Evolutionary conservation across 495 filamentous ascomycete genomes (phyloP).

Genomic region (Aspergillus asperescens): DNA sequence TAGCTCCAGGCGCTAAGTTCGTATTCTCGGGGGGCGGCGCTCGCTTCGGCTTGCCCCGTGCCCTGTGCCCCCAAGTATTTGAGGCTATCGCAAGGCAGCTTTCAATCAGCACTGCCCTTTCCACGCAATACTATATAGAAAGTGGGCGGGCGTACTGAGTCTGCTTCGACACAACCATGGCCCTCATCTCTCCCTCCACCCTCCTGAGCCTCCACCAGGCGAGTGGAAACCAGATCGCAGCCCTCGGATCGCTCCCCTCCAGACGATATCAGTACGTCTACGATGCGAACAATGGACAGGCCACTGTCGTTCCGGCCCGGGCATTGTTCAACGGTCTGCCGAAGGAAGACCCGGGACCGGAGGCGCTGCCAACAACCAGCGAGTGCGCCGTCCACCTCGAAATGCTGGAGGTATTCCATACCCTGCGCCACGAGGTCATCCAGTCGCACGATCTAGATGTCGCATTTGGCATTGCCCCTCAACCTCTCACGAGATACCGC

Average conservation of each 20-base stretch:
- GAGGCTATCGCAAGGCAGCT: neutral
- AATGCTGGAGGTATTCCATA: constrained; percentile 28
- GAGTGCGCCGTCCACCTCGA: constrained; percentile 34
- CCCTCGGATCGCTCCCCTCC: neutral
- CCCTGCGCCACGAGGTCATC: constrained; percentile 14
- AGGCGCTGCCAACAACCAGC: neutral
- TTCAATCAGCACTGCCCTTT: neutral
- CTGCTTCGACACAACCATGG: neutral
- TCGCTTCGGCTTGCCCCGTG: neutral
- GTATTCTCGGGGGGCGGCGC: neutral
- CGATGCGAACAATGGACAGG: neutral
- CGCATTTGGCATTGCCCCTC: constrained; percentile 3
- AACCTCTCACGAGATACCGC: constrained; percentile 10
- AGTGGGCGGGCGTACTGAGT: too few relatives aligned
- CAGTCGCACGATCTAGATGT: constrained; percentile 1
- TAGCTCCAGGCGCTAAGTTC: neutral
- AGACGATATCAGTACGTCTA: neutral
- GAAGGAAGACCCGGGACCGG: neutral
- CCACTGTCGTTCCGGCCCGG: neutral
- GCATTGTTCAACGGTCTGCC: neutral
- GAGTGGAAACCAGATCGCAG: neutral
- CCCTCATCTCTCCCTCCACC: constrained; percentile 1
- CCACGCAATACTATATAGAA: too few relatives aligned
- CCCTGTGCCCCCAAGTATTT: neutral
- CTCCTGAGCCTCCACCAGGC: neutral